phyloP scores from a whole-genome alignment of 345 rosid species.

The Cardiospermum halicacabum region DNA sequence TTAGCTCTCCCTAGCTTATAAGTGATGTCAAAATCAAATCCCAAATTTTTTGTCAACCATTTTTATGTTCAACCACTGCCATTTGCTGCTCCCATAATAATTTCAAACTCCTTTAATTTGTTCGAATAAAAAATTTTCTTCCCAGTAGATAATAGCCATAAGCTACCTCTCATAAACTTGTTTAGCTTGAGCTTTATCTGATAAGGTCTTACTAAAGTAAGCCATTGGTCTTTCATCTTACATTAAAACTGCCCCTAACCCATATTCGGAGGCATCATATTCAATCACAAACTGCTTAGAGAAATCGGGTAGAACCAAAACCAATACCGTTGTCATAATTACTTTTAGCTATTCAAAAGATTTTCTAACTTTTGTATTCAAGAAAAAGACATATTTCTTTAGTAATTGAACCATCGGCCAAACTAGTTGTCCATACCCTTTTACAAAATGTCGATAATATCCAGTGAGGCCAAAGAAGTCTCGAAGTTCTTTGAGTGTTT shows the following conservation, averaged over 20 bases:
- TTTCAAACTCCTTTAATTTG: background rate
- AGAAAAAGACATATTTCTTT: background rate
- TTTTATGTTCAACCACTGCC: too few relatives aligned
- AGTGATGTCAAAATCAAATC: background rate
- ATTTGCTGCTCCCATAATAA: background rate
- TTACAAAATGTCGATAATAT: background rate
- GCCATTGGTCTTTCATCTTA: too few relatives aligned
- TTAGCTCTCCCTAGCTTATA: background rate
- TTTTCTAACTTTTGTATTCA: background rate
- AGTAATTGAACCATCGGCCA: too few relatives aligned
- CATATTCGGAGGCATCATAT: too few relatives aligned
- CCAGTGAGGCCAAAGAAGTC: background rate
- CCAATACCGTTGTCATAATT: rapidly evolving
- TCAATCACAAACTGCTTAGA: background rate
- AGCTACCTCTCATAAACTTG: background rate
- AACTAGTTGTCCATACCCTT: background rate
- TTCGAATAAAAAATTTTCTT: background rate
- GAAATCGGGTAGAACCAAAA: background rate
- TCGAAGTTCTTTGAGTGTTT: background rate
- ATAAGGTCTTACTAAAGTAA: background rate
- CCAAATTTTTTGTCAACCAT: background rate
- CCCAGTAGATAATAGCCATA: background rate
- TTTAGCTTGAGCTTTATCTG: background rate
- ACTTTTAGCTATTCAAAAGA: background rate
- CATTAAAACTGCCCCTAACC: too few relatives aligned